Evolutionary conservation across 1,139 yeast species (phyloP), one percentile per base, ranked within the genome.

Genomic region (Saccharomycopsis phalli): DNA sequence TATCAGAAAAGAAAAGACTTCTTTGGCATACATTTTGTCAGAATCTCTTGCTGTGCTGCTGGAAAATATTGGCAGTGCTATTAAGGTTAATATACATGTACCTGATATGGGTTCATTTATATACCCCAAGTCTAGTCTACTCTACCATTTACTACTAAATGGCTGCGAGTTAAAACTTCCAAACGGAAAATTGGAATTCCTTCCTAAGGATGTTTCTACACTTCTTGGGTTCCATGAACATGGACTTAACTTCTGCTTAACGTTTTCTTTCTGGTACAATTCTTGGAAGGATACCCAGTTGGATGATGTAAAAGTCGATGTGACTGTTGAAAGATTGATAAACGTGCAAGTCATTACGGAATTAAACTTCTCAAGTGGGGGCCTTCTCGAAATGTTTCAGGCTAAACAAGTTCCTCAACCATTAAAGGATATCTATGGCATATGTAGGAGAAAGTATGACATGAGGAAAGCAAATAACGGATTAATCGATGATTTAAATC

Each of bases 41-140:
- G 44, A 50, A 4, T 42, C 44, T 11, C 30, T 61, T 35, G 69
- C 58, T 1, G 48, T 67, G 1, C 66, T 71, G 0, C 44, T 65
- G 28, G 66, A 61, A 36, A 57, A 58, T 32, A 46, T 59, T 32
- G 14, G 14, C 7, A n/a, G 13, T 4, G 62, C 60, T 48, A 48
- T 65, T 1, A 50, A 68, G 34, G 44, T 67, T n/a, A 63, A 65
- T 41, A 45, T 70, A n/a, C 75, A 70, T 47, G 51, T 69, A 13
- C 71, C 72, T 2, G 74, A 69, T 48, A 40, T 67, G 3, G 59
- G 60, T 3, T 53, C 69, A 3, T 54, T 52, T 35, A 31, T 65
- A 2, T 27, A 59, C 2, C 71, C 71, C 0, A 52, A 48, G 25
- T 51, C 59, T 21, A 42, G 49, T 3, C 22, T 55, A 2, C 61